Evolutionary conservation across 305 asterid genomes (phyloP).

Genomic region (Ilex paraguariensis): DNA sequence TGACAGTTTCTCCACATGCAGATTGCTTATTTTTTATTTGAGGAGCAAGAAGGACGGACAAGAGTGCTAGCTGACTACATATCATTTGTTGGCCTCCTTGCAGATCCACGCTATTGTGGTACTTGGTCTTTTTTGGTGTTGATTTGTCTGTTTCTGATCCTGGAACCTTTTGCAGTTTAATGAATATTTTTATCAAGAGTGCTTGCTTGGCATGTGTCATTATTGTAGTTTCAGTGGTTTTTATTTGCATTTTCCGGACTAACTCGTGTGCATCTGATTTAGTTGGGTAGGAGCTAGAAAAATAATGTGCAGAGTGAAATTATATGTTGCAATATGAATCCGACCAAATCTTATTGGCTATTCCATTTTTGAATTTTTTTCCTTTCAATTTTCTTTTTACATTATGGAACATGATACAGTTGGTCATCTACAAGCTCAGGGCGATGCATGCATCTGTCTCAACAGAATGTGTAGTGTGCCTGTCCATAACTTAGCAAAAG

Average conservation of each 20-base stretch:
- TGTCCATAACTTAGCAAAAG: no score
- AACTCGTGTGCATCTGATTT: no score
- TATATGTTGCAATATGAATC: slow-evolving; percentile 6
- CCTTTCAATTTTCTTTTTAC: neutral
- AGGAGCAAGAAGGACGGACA: slow-evolving; percentile 86
- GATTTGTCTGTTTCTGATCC: slow-evolving; percentile 2
- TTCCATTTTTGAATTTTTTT: neutral
- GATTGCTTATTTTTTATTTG: slow-evolving; percentile 90
- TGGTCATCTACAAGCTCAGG: no score
- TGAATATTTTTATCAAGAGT: no score
- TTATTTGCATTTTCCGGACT: no score
- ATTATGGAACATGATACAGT: no score
- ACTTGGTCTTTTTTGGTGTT: slow-evolving; percentile 18
- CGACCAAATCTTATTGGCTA: slow-evolving; percentile 7
- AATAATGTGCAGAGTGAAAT: no score
- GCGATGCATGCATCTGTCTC: no score
- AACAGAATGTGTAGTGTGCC: no score
- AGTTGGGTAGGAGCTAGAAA: no score
- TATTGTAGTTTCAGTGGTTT: no score
- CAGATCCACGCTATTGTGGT: slow-evolving; percentile 93
- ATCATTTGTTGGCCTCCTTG: slow-evolving; percentile 92
- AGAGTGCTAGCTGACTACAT: slow-evolving; percentile 72
- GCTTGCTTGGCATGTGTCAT: no score
- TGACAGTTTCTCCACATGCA: slow-evolving; percentile 32
- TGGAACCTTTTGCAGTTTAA: slow-evolving; percentile 2